Evolutionary conservation across 1,284 basidiomycete species (phyloP), one percentile per base, ranked within the genome.

Genomic region (Flammula alnicola): DNA sequence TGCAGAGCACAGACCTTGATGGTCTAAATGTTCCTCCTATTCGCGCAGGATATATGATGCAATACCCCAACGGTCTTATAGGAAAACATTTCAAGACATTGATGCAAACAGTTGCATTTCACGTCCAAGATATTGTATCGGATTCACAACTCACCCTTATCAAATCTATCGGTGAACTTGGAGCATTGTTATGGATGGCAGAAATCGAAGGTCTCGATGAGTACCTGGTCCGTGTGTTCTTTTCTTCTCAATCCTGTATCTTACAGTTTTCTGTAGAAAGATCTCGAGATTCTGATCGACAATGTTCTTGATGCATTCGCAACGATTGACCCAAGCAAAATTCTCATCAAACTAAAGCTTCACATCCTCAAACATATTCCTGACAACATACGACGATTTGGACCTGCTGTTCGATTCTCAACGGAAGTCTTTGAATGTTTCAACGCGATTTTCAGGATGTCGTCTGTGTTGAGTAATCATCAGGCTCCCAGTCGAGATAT

Each of bases 51-150:
- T 77, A 74, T 49, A 64, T 76, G 16, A 57, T 69, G 11, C 65
- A 72, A 37, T 72, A 74, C 46, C 57, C 55, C 3, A 70, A 69
- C 27, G 57, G 57, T 7, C 60, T 76, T 0, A 68, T 74, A 35
- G 70, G 72, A 1, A 66, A 67, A 31, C 72, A 76, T 25, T 73
- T 75, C 60, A 74, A 75, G 52, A 58, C 58, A 0, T 49, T 77
- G 0, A 59, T 63, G 38, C 74, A 74, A 48, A 52, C 62, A 0
- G 49, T 55, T 5, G 32, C 61, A 3, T 74, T 75, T 47, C 60
- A 63, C 41, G 11, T 71, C 1, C 56, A 70, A 39, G 60, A 56
- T 38, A 45, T 68, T 0, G 59, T 62, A 3, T 44, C 44, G 20
- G 30, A 51, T 19, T 22, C 20, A 0, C 23, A 66, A 1, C 62